phyloP scores from a whole-genome alignment of 2,329 filamentous ascomycete species.

The Neurospora sp. region DNA sequence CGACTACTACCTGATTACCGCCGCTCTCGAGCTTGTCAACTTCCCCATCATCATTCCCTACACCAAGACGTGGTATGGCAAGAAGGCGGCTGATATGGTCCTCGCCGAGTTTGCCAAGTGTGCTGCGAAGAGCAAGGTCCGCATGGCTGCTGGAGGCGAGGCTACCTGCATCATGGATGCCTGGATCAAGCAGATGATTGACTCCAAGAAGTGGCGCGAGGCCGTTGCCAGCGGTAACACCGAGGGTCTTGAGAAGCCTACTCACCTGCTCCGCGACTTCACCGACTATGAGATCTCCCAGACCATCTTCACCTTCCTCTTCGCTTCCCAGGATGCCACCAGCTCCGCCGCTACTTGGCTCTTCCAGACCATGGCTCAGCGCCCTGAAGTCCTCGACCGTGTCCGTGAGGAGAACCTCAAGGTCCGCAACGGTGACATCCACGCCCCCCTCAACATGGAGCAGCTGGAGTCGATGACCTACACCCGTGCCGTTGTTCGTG shows the following conservation, averaged over 20 bases:
- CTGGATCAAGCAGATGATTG: constrained; percentile 82
- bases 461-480: constrained; percentile 82
- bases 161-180: constrained; percentile 90
- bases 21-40: constrained; percentile 92
- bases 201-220: constrained; percentile 73
- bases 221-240: constrained; percentile 62
- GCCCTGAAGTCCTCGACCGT: constrained; percentile 82
- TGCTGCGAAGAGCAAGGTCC: constrained; percentile 83
- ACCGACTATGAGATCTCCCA: constrained; percentile 84
- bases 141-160: constrained; percentile 80
- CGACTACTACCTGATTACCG: constrained; percentile 95
- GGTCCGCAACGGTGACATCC: constrained; percentile 62
- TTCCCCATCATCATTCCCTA: constrained; percentile 93
- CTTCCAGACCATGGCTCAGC: constrained; percentile 88
- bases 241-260: constrained; percentile 67
- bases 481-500: constrained; percentile 83
- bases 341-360: constrained; percentile 90
- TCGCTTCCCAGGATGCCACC: constrained; percentile 94
- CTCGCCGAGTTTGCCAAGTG: constrained; percentile 83
- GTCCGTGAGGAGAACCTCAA: constrained; percentile 83
- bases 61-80: constrained; percentile 95
- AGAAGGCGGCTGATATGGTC: constrained; percentile 90
- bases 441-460: constrained; percentile 66
- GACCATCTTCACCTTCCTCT: constrained; percentile 92
- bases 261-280: constrained; percentile 75